Evolutionary conservation across 768 basidiomycete species (phyloP), one percentile per base, ranked within the genome.

Genomic region (Termitomyces sp.): DNA sequence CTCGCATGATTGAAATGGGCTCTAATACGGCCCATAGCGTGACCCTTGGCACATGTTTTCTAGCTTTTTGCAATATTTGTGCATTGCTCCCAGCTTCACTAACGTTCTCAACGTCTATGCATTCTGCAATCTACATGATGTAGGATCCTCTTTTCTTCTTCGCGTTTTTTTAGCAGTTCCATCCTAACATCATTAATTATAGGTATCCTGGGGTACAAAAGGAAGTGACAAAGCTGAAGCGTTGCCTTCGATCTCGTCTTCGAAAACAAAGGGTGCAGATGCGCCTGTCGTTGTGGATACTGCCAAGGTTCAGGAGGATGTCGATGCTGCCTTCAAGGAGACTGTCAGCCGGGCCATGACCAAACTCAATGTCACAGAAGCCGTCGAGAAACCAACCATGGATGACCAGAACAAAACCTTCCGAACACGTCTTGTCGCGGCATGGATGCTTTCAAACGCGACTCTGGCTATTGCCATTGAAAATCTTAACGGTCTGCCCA

Each of bases 31-130:
- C 46, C 18, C 23, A 9, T 57, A 94, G 89, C 86, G 91, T 58
- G 95, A 98, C 71, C 95, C 95, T 5, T 98, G 95, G 95, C 95
- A 98, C 71, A 89, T 98, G 86, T 86, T 95, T 71, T 91, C 91
- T 23, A 94, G 91, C 62, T 94, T 97, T 79, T 74, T 88, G 62
- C 95, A 95, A 67, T 96, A 95, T 67, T 74, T 96, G 47, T 86
- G 86, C 64, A 70, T 98, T 54, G 96, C 96, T 11, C 91, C 92
- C 1, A 91, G 89, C 62, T 96, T 96, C 74, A 94, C 88, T 33
- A 98, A 97, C 67, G 88, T 98, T 42, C 81, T 96, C 63, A 96
- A 96, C 71, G 91, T 95, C 35, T 98, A 98, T 68, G 94, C 95
- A 0, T 98, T 98, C 78, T 97, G 94, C 73, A 97, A 97, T 73